A percentile compares a stretch with the other conserved stretches of the same genome.
Evolutionary conservation across 164 flowering plant species (phyloP).

Genomic region (Vitis cinerea): DNA sequence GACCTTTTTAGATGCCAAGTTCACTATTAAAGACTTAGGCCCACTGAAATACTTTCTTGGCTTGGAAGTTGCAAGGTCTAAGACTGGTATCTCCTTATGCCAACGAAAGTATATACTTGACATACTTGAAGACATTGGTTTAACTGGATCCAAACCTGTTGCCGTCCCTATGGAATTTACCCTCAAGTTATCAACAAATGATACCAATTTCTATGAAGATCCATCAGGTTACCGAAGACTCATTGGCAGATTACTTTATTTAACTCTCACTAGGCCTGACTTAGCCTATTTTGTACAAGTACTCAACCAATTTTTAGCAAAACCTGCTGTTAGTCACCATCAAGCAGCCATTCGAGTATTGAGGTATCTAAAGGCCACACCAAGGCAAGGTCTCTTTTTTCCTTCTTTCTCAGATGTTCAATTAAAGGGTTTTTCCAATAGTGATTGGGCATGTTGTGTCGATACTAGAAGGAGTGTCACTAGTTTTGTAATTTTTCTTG

Average conservation of each 20-base stretch:
- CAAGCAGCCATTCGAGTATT: background rate
- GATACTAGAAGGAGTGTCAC: background rate
- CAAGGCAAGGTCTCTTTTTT: background rate
- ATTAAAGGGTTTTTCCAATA: background rate
- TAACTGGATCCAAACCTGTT: background rate
- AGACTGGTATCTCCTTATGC: background rate
- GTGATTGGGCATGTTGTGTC: slow-evolving; percentile 1
- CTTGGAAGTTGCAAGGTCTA: slow-evolving; percentile 7
- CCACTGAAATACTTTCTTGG: slow-evolving; percentile 8
- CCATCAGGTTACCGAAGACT: background rate
- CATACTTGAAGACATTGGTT: background rate
- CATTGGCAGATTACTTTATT: slow-evolving; percentile 3
- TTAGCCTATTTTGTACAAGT: slow-evolving; percentile 1
- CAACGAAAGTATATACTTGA: slow-evolving; percentile 9
- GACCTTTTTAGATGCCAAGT: background rate
- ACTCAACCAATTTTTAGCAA: slow-evolving; percentile 4
- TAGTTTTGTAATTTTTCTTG: background rate
- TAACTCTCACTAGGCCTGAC: slow-evolving; percentile 3
- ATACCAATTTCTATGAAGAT: background rate
- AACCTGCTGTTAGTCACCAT: background rate
- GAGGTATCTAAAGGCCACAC: background rate
- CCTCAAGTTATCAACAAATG: background rate
- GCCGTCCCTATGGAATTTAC: background rate
- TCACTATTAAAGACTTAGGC: slow-evolving; percentile 9
- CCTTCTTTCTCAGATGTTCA: background rate